Conservation (phyloP, 2,329 filamentous ascomycete species). For the Arthroderma uncinatum region DNA sequence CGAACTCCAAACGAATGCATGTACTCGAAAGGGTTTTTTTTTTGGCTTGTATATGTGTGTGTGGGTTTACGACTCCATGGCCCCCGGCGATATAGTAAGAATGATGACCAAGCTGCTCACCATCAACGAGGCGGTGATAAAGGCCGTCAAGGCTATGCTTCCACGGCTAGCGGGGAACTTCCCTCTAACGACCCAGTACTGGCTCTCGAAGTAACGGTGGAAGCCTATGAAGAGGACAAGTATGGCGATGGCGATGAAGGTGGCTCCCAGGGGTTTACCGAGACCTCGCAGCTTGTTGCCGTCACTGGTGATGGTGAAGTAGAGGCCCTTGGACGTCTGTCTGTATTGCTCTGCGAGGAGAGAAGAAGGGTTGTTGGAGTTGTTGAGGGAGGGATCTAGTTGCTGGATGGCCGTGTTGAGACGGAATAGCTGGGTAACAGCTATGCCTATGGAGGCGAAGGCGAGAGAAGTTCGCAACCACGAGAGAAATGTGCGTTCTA, state of each 20-base stretch:
- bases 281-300: conserved; percentile 37
- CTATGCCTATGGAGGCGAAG: conserved; percentile 56
- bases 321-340: conserved; percentile 14
- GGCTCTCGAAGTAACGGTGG: conserved; percentile 55
- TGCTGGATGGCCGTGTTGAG: conserved; percentile 44
- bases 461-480: conserved; percentile 56
- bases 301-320: conserved; percentile 13
- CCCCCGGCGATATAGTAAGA: conserved; percentile 41
- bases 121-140: conserved; percentile 47
- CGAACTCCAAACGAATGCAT: conserved; percentile 2
- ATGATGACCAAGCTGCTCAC: conserved; percentile 50
- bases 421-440: conserved; percentile 55
- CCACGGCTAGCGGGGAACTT: conserved; percentile 55
- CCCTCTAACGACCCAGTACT: conserved; percentile 55
- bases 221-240: conserved; percentile 52
- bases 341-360: conserved; percentile 17
- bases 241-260: conserved; percentile 52
- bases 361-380: conserved; percentile 15
- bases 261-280: conserved; percentile 53
- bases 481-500: conserved; percentile 57
- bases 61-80: conserved; percentile 8
- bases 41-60: neutral
- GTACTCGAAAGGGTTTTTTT: neutral
- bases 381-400: conserved; percentile 11
- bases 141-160: conserved; percentile 48